Base-by-base conservation (phyloP, 2,329 filamentous ascomycete genomes). In the Diplodia scrobiculata region DNA sequence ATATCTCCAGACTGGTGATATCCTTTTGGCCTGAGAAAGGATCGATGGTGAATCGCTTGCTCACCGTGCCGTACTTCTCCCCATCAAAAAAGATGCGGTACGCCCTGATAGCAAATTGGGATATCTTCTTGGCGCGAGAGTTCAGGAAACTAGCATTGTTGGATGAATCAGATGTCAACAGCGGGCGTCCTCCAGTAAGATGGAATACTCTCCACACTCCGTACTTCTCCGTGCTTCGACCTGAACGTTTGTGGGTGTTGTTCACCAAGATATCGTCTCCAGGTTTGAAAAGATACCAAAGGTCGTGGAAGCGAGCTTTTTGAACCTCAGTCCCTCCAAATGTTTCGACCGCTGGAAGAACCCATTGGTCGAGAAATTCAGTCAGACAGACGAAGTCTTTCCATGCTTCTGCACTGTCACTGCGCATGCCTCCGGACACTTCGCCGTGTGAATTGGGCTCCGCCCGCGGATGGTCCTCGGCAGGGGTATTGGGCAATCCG, bases 241-340 rank as follows among this genome's bases (percentile, higher is more conserved):
- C 10, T 36, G 52, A n/a, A 19, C 52, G 32, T 41, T 10, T 38
- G 14, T 19, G 32, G 1, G 52, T 14, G 10, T 36, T 5, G 10
- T 58, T 58, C n/a, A 45, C n/a, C 13, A 68, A 59, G 0, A 66
- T 32, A n/a, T 59, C 59, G 13, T 70, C 63, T 7, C 66, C 60
- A 29, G 59, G 13, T 65, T 54, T 67, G 48, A 68, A 68, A 1
- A 68, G 48, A 36, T 59, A 65, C 38, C 63, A 69, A 13, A 69
- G 67, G 47, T 69, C 68, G 11, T 38, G 34, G 45, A 68, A 68
- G 6, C 5, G 27, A 50, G 50, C 11, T 29, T 29, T 29, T 29
- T 29, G 27, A 29, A 29, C 27, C 3, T 29, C 27, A 29, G 27
- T 29, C 27, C 27, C 27, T 29, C 27, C 27, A 29, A 29, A 29